A percentile compares a stretch with the other conserved stretches of the same genome.
phyloP scores from a whole-genome alignment of 2,329 filamentous ascomycete species.

The Colletotrichum camelliae region DNA sequence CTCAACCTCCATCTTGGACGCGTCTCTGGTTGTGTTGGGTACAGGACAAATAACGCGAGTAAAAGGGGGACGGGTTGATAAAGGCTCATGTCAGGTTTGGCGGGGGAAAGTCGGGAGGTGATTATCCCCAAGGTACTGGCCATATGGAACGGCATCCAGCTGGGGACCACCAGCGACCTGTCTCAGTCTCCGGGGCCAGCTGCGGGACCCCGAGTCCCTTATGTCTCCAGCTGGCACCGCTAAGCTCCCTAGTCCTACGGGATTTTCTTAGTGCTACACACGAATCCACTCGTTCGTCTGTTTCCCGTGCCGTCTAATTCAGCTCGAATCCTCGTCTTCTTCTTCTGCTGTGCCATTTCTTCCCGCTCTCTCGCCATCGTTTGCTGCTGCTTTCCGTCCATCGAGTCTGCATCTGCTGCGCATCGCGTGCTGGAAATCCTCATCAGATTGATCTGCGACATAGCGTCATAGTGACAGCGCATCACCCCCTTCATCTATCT shows the following conservation, averaged over 20 bases:
- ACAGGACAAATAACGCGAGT: neutral
- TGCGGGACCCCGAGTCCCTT: slow-evolving; percentile 1
- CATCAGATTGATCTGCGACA: neutral
- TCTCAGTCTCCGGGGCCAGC: neutral
- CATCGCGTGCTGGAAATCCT: neutral
- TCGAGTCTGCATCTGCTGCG: neutral
- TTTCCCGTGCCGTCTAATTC: neutral
- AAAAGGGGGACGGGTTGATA: neutral
- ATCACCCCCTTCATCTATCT: slow-evolving; percentile 16
- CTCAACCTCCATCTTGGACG: neutral
- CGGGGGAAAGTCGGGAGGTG: neutral
- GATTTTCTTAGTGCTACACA: slow-evolving; percentile 4
- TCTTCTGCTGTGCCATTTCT: neutral
- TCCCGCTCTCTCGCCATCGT: neutral
- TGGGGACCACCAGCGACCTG: neutral
- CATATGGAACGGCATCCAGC: neutral
- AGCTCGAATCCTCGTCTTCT: neutral
- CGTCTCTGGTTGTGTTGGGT: neutral
- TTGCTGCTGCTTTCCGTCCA: neutral
- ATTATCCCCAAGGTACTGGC: neutral
- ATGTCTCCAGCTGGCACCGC: slow-evolving; percentile 4
- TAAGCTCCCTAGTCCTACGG: neutral
- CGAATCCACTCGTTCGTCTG: slow-evolving; percentile 12
- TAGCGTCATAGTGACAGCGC: slow-evolving; percentile 20
- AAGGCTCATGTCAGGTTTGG: neutral